Base-by-base conservation (phyloP, 306 rosid species). In the Amphicarpaea edgeworthii region DNA sequence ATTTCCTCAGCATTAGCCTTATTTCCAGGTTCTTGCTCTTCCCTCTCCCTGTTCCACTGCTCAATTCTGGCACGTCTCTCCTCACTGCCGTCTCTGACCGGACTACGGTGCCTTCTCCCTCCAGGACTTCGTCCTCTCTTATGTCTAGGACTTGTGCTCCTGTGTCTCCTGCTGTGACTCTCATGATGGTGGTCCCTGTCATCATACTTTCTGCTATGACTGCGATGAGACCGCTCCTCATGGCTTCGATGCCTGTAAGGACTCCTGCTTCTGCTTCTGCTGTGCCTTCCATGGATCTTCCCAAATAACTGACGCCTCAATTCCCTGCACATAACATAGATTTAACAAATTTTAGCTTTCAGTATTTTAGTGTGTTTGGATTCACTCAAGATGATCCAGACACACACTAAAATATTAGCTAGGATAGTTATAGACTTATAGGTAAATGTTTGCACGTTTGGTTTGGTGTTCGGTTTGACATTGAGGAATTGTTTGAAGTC, bases 1-100 rank as follows among this genome's bases (percentile, higher is more conserved):
- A 57, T 23, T 54, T 42, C 80, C 70, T 78, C 86, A 28, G 59
- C 5, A 60, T 75, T 78, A 63, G 15, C 72, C 81, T 81, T 75
- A 4, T 9, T 59, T n/a, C 85, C 77, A 64, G 70, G 84, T 32
- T 81, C 80, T 75, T 66, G 68, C 38, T 82, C 76, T 51, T 88
- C 97, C 74, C 71, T 88, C 84, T 92, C 97, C 83, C 92, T 79
- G 81, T 90, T 92, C 97, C 97, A 92, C 73, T 87, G 97, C 69
- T 85, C 96, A 84, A 92, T 90, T 81, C 85, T 90, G 53, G 97
- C 97, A 41, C 93, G 88, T 51, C 97, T 87, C 88, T 92, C 97
- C 77, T 88, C 96, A 70, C 97, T 92, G 63, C 88, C 85, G 49
- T 85, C 96, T 76, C 97, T 92, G 23, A 84, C 83, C 0, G 97